Percentiles rank a stretch among this genome's conserved stretches.
phyloP scores from a whole-genome alignment of 1,284 basidiomycete species.

The Fomitopsis pinicola region DNA sequence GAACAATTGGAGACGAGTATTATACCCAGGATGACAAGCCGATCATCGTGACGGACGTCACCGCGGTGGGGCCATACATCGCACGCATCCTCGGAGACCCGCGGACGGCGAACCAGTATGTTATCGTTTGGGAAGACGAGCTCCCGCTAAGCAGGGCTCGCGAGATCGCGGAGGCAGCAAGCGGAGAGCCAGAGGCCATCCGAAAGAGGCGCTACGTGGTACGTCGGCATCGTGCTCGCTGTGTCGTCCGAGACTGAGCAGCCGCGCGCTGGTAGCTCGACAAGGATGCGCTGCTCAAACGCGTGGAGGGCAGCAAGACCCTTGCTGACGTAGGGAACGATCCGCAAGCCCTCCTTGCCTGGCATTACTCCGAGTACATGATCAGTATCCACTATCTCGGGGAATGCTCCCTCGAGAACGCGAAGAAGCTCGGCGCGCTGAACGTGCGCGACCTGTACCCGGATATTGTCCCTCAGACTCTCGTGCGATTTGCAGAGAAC shows the following conservation, averaged over 20 bases:
- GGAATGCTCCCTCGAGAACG: constrained; percentile 21
- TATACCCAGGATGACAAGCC: constrained; percentile 12
- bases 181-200: constrained; percentile 12
- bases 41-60: constrained; percentile 13
- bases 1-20: neutral
- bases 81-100: constrained; percentile 21
- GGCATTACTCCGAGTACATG: constrained; percentile 12
- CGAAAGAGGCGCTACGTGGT: constrained; percentile 6
- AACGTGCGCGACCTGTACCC: constrained; percentile 22
- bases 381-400: constrained; percentile 17
- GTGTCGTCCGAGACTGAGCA: neutral
- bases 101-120: constrained; percentile 22
- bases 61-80: constrained; percentile 18
- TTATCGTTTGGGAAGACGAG: constrained; percentile 26
- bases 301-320: neutral
- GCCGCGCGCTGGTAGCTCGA: neutral
- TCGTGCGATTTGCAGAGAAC: too few relatives aligned
- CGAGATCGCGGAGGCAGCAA: constrained; percentile 12
- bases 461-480: constrained; percentile 6
- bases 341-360: neutral
- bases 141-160: constrained; percentile 13
- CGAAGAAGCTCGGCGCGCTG: constrained; percentile 19
- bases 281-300: constrained; percentile 7
- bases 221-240: neutral
- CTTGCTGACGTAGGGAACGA: neutral